Evolutionary conservation across 148 eudicot genomes (phyloP), one percentile per base, ranked within the genome.

Genomic region (Rhododendron mucronatum): DNA sequence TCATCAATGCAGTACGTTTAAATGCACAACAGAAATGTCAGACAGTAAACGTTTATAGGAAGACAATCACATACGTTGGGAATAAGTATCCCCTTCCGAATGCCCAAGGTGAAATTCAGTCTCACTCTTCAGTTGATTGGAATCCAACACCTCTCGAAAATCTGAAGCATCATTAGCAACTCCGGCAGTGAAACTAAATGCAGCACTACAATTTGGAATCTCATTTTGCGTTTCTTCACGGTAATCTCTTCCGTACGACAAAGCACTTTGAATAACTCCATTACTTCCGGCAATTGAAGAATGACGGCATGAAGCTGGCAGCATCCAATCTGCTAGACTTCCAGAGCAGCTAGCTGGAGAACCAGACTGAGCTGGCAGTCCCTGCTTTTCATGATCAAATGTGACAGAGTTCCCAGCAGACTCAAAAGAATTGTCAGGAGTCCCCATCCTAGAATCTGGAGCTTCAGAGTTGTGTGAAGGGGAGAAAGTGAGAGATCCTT

Each of bases 401-500:
- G 61, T 48, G 71, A 65, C 14, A 57, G 87, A 76, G 45, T 85
- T 88, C 53, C 73, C 90, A 10, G 71, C 53, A 51, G 86, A 85
- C 18, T 86, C 88, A 61, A 76, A 84, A 16, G 88, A 86, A 55
- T 88, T 85, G 53, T 85, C 89, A 18, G 89, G 88, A 78, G 85
- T 39, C n/a, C 83, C 88, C 16, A 67, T 41, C 84, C 78, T 83
- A 78, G 84, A 83, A 82, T 89, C 87, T 74, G 89, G 84, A 85
- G 55, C 83, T 80, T 88, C 90, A 44, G 89, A 89, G 87, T 87
- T 83, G 69, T 74, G 76, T 23, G 86, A 85, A 80, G 78, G 69
- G 44, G 91, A 86, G 13, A 88, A 39, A n/a, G 82, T 45, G 82
- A 67, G 65, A 81, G 85, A 69, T 35, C 88, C 89, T 16, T 80